These are phyloP conservation scores for Phytophthora tubulina DNA, from an alignment of 352 stramenopile species.

Conservation along the genomic window DNA sequence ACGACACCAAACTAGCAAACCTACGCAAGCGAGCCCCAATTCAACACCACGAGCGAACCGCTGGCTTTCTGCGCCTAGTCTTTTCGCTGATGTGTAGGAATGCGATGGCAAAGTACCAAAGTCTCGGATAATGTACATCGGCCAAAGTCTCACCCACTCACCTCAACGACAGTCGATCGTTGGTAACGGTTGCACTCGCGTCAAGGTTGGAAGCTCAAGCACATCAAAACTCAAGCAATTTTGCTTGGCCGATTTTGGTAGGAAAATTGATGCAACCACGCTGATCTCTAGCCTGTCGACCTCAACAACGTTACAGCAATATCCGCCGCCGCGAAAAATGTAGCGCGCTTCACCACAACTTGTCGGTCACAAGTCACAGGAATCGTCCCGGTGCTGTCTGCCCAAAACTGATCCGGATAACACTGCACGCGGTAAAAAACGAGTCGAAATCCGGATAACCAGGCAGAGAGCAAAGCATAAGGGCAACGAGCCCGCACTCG, in stretches of 20 bases:
- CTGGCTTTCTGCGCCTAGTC: conserved; percentile 11
- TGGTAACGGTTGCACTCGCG: too few relatives aligned
- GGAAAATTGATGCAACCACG: background rate
- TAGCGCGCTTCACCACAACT: background rate
- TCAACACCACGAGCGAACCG: conserved; percentile 2
- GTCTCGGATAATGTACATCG: too few relatives aligned
- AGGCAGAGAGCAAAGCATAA: conserved; percentile 17
- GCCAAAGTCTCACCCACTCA: too few relatives aligned
- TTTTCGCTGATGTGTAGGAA: background rate
- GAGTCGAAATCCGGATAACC: conserved; percentile 17
- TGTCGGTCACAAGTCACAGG: background rate
- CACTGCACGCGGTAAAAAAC: conserved; percentile 12
- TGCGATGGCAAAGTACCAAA: too few relatives aligned
- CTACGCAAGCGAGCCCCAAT: background rate
- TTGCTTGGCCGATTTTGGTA: too few relatives aligned
- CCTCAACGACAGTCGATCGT: too few relatives aligned
- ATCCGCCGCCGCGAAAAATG: conserved; percentile 1
- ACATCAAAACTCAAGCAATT: background rate
- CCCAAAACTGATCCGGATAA: conserved; percentile 11
- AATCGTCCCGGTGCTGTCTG: conserved; percentile 20
- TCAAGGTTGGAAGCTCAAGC: background rate
- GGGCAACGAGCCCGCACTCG: conserved; percentile 3
- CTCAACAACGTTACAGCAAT: conserved; percentile 1
- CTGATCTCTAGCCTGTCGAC: background rate
- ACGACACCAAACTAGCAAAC: background rate